These are phyloP conservation scores for Didymella arachidicola DNA, from an alignment of 2,329 filamentous ascomycete species.

Conservation along the genomic window DNA sequence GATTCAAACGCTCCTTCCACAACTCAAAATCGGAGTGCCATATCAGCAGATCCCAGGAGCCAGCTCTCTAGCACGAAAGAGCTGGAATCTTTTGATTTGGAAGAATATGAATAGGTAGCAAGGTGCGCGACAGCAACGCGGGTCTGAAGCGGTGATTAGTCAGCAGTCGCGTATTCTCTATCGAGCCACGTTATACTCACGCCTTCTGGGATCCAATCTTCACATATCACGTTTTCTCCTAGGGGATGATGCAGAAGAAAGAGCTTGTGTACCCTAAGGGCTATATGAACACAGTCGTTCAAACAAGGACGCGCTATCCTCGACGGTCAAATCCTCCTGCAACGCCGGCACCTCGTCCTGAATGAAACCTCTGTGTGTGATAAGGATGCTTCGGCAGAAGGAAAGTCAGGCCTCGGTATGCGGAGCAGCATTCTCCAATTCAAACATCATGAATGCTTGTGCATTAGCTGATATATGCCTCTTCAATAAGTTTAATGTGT, in stretches of 20 bases:
- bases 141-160: background rate
- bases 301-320: background rate
- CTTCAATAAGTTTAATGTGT: background rate
- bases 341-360: background rate
- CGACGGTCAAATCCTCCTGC: background rate
- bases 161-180: background rate
- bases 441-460: background rate
- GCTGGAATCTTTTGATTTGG: background rate
- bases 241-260: background rate
- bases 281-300: background rate
- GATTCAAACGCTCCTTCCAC: background rate
- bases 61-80: background rate
- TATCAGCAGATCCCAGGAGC: background rate
- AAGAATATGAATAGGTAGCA: background rate
- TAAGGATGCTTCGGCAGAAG: background rate
- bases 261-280: background rate
- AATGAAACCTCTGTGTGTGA: background rate
- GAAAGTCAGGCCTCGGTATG: background rate
- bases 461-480: background rate
- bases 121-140: background rate
- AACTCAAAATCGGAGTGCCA: background rate
- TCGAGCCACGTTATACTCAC: background rate
- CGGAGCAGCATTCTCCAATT: background rate
- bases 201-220: background rate
- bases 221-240: background rate